These are phyloP conservation scores for Astragalus membranaceus DNA, from an alignment of 306 rosid species.

Conservation along the genomic window DNA sequence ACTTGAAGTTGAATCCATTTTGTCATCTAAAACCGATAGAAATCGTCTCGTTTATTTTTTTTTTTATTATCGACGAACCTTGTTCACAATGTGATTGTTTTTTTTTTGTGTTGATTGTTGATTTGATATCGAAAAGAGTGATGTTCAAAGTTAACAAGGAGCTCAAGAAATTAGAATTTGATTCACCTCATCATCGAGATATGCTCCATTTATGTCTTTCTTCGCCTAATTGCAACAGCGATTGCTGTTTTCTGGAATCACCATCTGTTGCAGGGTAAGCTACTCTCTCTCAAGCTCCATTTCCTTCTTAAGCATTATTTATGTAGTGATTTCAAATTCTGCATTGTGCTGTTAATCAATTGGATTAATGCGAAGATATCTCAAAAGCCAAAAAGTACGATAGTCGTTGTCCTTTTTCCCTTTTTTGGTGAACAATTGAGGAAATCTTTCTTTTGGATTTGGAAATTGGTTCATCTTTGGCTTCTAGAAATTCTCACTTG, in stretches of 20 bases:
- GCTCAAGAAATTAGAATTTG: constrained; percentile 15
- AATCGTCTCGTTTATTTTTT: background rate
- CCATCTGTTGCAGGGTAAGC: constrained; percentile 27
- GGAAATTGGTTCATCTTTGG: background rate
- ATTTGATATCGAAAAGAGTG: background rate
- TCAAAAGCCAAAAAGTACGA: background rate
- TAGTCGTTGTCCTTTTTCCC: too few species aligned
- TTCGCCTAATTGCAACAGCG: constrained; percentile 4
- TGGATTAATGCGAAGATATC: too few species aligned
- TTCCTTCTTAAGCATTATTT: background rate
- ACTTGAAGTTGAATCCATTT: background rate
- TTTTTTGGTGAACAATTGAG: too few species aligned
- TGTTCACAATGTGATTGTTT: constrained; percentile 7
- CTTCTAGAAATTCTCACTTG: background rate
- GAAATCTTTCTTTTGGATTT: background rate
- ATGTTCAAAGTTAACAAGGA: constrained; percentile 29
- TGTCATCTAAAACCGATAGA: background rate
- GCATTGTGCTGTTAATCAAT: background rate
- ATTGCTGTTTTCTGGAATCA: constrained; percentile 16
- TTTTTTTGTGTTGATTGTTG: background rate
- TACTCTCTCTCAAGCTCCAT: background rate
- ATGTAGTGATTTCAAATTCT: background rate
- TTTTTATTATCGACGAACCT: background rate
- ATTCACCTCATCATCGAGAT: constrained; percentile 17
- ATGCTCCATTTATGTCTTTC: constrained; percentile 17